These are phyloP conservation scores for Obba rivulosa DNA, from an alignment of 768 basidiomycete species.

Conservation along the genomic window DNA sequence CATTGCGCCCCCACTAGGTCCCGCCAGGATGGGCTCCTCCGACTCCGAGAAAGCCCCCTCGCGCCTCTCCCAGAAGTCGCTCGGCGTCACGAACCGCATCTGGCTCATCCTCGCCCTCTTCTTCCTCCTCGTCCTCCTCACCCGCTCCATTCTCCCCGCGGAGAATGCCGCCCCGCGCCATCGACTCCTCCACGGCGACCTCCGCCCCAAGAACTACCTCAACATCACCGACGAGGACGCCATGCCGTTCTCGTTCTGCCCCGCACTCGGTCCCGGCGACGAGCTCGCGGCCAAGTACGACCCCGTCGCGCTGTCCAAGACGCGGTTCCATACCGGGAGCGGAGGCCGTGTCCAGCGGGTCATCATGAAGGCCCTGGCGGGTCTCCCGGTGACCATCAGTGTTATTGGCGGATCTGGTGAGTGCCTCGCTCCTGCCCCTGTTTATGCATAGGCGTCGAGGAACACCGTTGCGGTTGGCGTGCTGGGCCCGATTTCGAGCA, in stretches of 20 bases:
- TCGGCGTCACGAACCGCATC: conserved; percentile 65
- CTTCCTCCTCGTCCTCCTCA: conserved; percentile 47
- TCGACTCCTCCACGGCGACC: conserved; percentile 29
- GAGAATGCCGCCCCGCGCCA: conserved; percentile 23
- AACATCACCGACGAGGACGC: conserved; percentile 49
- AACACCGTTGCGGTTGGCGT: no score
- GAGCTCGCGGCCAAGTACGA: conserved; percentile 77
- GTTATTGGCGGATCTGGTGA: conserved; percentile 85
- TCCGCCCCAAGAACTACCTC: conserved; percentile 78
- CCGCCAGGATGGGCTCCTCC: conserved; percentile 43
- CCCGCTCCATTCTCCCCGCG: conserved; percentile 48
- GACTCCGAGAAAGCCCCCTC: conserved; percentile 41
- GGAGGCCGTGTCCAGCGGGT: conserved; percentile 79
- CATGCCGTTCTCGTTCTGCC: conserved; percentile 89
- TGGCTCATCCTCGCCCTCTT: conserved; percentile 56
- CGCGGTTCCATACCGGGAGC: conserved; percentile 71
- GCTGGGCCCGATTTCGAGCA: no score
- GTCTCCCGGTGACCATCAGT: conserved; percentile 85
- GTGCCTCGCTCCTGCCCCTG: conserved; percentile 16
- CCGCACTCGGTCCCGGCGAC: conserved; percentile 80
- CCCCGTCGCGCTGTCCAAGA: conserved; percentile 64
- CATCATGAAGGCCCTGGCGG: conserved; percentile 76
- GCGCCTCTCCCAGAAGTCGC: conserved; percentile 47
- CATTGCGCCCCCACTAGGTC: conserved; percentile 45
- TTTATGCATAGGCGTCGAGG: no score